A percentile compares a stretch with the other conserved stretches of the same genome.
phyloP scores from a whole-genome alignment of 768 basidiomycete genomes.

The Boletus sp. region DNA sequence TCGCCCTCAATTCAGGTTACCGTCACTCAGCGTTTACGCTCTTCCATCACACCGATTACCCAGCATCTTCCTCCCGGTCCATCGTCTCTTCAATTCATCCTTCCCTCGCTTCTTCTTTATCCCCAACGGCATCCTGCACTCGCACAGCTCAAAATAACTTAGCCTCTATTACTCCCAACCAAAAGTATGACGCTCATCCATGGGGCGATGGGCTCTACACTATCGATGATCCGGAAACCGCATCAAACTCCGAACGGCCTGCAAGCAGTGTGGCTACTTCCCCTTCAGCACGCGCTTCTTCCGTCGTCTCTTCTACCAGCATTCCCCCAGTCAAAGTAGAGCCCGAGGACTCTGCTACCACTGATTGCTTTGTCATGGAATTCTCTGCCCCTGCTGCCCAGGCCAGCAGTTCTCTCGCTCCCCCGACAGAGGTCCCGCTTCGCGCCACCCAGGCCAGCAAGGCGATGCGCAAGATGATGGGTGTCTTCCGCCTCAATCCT shows the following conservation, averaged over 20 bases:
- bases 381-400: conserved; percentile 34
- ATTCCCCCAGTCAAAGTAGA: conserved; percentile 32
- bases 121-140: conserved; percentile 9
- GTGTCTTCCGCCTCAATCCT: conserved; percentile 72
- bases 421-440: conserved; percentile 66
- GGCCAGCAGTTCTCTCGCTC: conserved; percentile 41
- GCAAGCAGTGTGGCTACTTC: conserved; percentile 35
- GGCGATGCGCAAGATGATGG: conserved; percentile 76
- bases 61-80: conserved; percentile 17
- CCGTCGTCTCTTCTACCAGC: conserved; percentile 30
- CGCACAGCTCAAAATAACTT: conserved; percentile 17
- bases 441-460: conserved; percentile 72
- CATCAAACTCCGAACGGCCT: conserved; percentile 35
- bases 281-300: conserved; percentile 36
- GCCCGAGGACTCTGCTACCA: conserved; percentile 25
- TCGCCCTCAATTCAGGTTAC: conserved; percentile 18
- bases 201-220: conserved; percentile 35
- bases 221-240: conserved; percentile 32
- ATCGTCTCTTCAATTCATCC: conserved; percentile 14
- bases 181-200: conserved; percentile 26
- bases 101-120: conserved; percentile 19
- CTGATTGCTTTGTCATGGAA: conserved; percentile 37
- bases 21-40: conserved; percentile 24
- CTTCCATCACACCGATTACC: conserved; percentile 24
- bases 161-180: conserved; percentile 10